Percentiles rank a stretch among this genome's conserved stretches.
Evolutionary conservation across 2,329 filamentous ascomycete species (phyloP).

Genomic region (Nakataea oryzae): DNA sequence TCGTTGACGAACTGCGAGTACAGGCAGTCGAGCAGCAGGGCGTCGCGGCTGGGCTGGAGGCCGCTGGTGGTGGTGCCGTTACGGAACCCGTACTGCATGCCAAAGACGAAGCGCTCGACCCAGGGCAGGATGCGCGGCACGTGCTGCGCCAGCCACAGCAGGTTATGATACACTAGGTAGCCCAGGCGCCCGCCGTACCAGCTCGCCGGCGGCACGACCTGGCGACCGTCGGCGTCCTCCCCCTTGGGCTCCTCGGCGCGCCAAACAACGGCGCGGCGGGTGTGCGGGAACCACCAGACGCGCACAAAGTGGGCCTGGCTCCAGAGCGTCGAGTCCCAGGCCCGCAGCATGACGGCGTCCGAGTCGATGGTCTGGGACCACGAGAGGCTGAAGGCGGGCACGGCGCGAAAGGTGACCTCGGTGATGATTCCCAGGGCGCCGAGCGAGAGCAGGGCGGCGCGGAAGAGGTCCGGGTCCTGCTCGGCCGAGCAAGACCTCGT

Average conservation of each 20-base stretch:
- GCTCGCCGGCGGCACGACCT: constrained; percentile 43
- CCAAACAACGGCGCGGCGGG: constrained; percentile 81
- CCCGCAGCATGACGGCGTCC: constrained; percentile 54
- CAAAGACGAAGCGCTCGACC: constrained; percentile 94
- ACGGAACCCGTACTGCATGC: constrained; percentile 88
- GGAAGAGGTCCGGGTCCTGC: constrained; percentile 70
- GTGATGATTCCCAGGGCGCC: constrained; percentile 86
- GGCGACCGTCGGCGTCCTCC: constrained; percentile 29
- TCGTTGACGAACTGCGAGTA: constrained; percentile 99
- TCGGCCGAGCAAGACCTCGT: constrained; percentile 58
- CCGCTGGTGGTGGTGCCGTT: constrained; percentile 52
- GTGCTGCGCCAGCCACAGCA: constrained; percentile 71
- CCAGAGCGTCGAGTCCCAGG: constrained; percentile 72
- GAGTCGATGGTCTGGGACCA: constrained; percentile 76
- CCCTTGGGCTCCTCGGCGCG: constrained; percentile 63
- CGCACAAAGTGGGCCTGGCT: constrained; percentile 77
- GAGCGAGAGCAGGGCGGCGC: constrained; percentile 75
- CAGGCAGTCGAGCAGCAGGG: constrained; percentile 90
- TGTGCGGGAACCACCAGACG: constrained; percentile 97
- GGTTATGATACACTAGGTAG: constrained; percentile 84
- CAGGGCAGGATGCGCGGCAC: constrained; percentile 71
- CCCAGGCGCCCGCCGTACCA: constrained; percentile 79
- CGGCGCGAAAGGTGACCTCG: constrained; percentile 76
- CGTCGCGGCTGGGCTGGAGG: constrained; percentile 68
- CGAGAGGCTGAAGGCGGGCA: constrained; percentile 70